Percentiles rank a stretch among this genome's conserved stretches.
Evolutionary conservation across 2,329 filamentous ascomycete genomes (phyloP).

Genomic region (Epichloe sibirici): DNA sequence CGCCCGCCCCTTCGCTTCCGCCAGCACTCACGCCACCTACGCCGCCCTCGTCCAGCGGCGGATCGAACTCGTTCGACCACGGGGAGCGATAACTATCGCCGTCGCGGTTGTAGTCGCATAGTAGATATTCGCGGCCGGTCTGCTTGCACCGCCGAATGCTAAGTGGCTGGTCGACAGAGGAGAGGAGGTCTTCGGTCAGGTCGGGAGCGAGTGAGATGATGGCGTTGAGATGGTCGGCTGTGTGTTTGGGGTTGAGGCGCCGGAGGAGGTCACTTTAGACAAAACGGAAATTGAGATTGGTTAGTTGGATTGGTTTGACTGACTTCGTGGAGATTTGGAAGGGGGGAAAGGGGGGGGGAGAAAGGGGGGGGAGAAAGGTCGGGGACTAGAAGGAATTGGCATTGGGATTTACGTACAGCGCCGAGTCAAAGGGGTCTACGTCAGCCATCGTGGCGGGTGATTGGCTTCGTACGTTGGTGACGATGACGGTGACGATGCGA

Average conservation of each 20-base stretch:
- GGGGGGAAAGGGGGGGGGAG: too few relatives aligned
- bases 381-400: not conserved
- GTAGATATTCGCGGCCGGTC: constrained; percentile 86
- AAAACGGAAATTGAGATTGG: not conserved
- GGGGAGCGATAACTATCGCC: constrained; percentile 94
- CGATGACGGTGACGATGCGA: not conserved
- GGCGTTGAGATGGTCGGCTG: constrained; percentile 72
- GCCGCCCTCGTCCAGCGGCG: constrained; percentile 59
- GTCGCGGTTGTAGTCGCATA: constrained; percentile 99
- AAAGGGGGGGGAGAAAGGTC: not conserved
- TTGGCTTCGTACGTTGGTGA: not conserved
- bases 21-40: constrained; percentile 37
- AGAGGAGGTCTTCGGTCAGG: constrained; percentile 93
- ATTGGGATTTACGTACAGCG: constrained; percentile 44
- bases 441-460: constrained; percentile 29
- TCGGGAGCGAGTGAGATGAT: constrained; percentile 83
- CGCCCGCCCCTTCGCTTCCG: constrained; percentile 50
- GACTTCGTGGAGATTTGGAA: not conserved
- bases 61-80: constrained; percentile 99
- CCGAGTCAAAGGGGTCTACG: constrained; percentile 61
- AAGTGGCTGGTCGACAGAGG: constrained; percentile 92
- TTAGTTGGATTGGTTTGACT: not conserved
- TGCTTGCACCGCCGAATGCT: constrained; percentile 75
- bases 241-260: constrained; percentile 90
- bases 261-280: constrained; percentile 79